Evolutionary conservation across 116 monocot species (phyloP).

Genomic region (Phalaenopsis hybrid): DNA sequence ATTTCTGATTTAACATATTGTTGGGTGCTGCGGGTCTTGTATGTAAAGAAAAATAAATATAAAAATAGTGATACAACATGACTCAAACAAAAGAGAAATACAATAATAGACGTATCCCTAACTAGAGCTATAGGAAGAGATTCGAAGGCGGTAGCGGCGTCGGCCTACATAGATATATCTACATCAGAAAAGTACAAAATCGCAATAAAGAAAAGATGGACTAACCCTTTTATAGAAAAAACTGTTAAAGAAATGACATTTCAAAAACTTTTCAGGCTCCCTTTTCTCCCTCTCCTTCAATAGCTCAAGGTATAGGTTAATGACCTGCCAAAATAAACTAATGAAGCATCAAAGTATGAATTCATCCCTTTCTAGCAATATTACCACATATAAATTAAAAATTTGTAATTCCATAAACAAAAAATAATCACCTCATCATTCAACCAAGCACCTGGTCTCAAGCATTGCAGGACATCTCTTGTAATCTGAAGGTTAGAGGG

Average conservation of each 20-base stretch:
- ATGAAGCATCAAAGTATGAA: not conserved
- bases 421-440: constrained; percentile 36
- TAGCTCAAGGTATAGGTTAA: constrained; percentile 41
- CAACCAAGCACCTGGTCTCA: constrained; percentile 31
- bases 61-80: not conserved
- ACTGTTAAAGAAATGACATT: constrained; percentile 44
- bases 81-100: not conserved
- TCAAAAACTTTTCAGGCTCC: constrained; percentile 33
- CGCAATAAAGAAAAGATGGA: not conserved
- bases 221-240: constrained; percentile 47
- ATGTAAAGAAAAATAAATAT: not conserved
- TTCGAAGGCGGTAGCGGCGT: no score
- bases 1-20: not conserved
- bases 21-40: not conserved
- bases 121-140: no score
- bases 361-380: not conserved
- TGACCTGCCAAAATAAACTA: constrained; percentile 23
- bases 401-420: not conserved
- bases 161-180: not conserved
- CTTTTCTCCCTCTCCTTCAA: constrained; percentile 44
- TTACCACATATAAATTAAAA: not conserved
- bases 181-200: not conserved
- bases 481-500: constrained; percentile 41
- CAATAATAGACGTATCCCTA: no score
- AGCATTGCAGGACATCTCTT: constrained; percentile 30